Conservation (phyloP, 139 green algal species). For the Tetraselmis striata region DNA sequence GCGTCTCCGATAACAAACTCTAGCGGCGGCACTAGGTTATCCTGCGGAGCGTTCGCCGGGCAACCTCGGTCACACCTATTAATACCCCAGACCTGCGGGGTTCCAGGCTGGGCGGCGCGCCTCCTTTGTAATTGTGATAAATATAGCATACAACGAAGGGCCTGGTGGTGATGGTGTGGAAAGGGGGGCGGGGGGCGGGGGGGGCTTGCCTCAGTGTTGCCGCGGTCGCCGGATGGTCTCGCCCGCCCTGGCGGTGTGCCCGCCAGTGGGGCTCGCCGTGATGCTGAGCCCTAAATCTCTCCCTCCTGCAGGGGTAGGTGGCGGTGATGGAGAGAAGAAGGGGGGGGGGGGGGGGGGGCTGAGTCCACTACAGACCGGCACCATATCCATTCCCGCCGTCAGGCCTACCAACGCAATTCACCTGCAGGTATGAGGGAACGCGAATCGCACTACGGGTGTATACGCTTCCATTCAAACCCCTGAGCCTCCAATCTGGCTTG, state of each 20-base stretch:
- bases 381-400: too few species aligned
- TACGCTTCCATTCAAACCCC: too few species aligned
- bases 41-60: background rate
- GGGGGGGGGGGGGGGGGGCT: too few species aligned
- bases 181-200: too few species aligned
- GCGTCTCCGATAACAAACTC: constrained; percentile 67
- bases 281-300: background rate
- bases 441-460: too few species aligned
- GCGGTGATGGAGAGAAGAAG: too few species aligned
- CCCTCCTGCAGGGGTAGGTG: background rate
- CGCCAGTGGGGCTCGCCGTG: background rate
- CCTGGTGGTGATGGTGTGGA: background rate
- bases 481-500: too few species aligned
- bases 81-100: background rate
- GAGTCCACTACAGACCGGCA: too few species aligned
- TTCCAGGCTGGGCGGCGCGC: background rate
- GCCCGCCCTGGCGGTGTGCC: background rate
- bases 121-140: background rate
- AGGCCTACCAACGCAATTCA: too few species aligned
- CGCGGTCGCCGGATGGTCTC: background rate
- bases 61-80: too few species aligned
- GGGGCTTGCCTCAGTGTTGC: background rate
- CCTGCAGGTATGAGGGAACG: too few species aligned
- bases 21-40: constrained; percentile 32
- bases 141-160: background rate